Base-by-base conservation (phyloP, 1,284 basidiomycete genomes). In the Apiotrichum veenhuisii region DNA sequence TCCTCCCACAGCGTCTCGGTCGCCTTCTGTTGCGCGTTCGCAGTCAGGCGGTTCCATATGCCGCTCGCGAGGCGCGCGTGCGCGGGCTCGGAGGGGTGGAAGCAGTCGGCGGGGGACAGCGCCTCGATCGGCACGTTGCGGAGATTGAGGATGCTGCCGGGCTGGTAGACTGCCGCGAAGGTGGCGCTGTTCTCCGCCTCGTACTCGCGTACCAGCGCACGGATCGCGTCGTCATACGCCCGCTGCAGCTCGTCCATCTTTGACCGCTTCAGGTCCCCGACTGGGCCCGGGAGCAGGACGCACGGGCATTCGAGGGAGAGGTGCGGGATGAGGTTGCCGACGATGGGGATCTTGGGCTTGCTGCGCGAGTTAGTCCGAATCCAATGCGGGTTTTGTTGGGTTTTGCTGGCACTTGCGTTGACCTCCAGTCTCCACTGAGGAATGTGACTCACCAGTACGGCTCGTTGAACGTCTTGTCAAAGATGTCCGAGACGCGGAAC, bases 31-130 rank as follows among this genome's bases (percentile, higher is more conserved):
- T 17, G 25, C 41, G 48, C 27, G 52, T 47, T 23, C 22, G 25
- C 18, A 5, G 17, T 66, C 42, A 77, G 50, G 40, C 74, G 52
- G 55, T 75, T 76, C 75, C 75, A 77, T 25, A 76, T 54, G 4
- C 71, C 73, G 18, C 70, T 68, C 15, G 72, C 74, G 20, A 77
- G 64, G 1, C 74, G 56, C 54, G 69, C 59, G 57, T 77, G 75
- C 3, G 69, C 68, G 26, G 59, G 58, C 27, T 65, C 67, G 12
- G 69, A 71, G 8, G 76, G 76, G 52, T 76, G 76, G 61, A 76
- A 77, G 54, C 74, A 77, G 54, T 77, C 76, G 2, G 72, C 61
- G 18, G 67, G 65, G 12, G 68, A 71, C 11, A 77, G 57, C 2
- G 72, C 71, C 38, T 69, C 66, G 15, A 73, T 67, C 1, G 76